Conservation (phyloP, 2,329 filamentous ascomycete species). For the Zalaria obscura region DNA sequence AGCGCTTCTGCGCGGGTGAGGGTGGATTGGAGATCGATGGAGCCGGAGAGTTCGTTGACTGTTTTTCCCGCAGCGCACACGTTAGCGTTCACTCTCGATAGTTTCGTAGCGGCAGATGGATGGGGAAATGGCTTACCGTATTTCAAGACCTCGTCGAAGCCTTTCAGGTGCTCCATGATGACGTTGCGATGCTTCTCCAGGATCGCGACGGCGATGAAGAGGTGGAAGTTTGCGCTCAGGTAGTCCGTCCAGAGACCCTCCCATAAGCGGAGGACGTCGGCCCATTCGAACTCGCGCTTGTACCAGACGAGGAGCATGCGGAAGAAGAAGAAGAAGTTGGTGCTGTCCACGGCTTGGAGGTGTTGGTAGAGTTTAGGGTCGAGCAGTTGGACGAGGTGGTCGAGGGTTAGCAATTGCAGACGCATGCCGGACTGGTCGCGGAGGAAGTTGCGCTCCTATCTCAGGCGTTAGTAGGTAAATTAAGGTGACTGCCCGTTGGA, state of each 20-base stretch:
- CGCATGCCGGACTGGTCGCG: constrained; percentile 95
- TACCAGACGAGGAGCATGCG: constrained; percentile 98
- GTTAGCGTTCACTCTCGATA: background rate
- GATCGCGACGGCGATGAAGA: constrained; percentile 88
- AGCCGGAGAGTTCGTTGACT: constrained; percentile 92
- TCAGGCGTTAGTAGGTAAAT: too few relatives aligned
- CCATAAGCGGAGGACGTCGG: constrained; percentile 77
- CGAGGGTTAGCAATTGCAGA: constrained; percentile 73
- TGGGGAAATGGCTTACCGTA: constrained; percentile 49
- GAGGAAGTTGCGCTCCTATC: constrained; percentile 79
- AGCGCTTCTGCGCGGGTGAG: constrained; percentile 78
- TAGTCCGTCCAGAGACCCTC: constrained; percentile 92
- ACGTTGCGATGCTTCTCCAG: constrained; percentile 78
- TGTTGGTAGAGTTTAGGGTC: constrained; percentile 89
- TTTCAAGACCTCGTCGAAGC: constrained; percentile 95
- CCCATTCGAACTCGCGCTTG: constrained; percentile 90
- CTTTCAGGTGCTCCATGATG: constrained; percentile 85
- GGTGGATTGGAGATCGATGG: constrained; percentile 78
- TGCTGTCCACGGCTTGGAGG: constrained; percentile 78
- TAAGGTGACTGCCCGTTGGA: too few relatives aligned
- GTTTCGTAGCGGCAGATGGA: background rate
- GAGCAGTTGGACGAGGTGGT: constrained; percentile 93
- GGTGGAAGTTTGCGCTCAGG: constrained; percentile 74
- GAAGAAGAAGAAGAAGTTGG: constrained; percentile 99
- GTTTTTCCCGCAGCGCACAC: background rate